phyloP scores from a whole-genome alignment of 495 filamentous ascomycete species.

The Penicillium bialowiezense region DNA sequence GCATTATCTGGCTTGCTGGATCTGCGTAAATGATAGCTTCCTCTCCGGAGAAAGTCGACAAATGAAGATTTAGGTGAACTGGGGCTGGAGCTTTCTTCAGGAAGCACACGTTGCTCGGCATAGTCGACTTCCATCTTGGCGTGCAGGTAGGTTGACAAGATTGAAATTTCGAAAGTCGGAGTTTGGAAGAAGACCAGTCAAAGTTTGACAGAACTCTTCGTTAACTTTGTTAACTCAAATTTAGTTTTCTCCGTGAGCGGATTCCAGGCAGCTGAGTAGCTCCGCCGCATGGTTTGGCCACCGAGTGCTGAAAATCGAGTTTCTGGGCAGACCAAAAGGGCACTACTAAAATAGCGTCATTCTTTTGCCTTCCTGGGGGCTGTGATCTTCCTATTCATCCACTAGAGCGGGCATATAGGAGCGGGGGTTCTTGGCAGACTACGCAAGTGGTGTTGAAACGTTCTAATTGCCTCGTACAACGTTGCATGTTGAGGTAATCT shows the following conservation, averaged over 20 bases:
- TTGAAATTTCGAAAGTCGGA: too few species aligned
- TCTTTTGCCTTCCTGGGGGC: not conserved
- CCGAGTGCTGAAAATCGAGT: too few species aligned
- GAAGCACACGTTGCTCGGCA: not conserved
- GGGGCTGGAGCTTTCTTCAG: not conserved
- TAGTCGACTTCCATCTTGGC: not conserved
- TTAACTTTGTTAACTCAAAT: not conserved
- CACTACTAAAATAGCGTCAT: not conserved
- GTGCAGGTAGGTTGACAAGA: too few species aligned
- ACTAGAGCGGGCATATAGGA: not conserved
- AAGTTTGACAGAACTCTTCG: not conserved
- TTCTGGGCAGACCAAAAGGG: too few species aligned
- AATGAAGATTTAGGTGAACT: not conserved
- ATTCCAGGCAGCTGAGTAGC: too few species aligned
- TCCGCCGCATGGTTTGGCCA: too few species aligned
- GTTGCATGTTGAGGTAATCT: not conserved
- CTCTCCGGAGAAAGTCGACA: slow-evolving; percentile 2
- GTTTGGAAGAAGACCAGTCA: too few species aligned
- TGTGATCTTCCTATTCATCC: not conserved
- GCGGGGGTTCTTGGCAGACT: not conserved
- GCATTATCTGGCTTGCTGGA: slow-evolving; percentile 3
- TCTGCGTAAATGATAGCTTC: slow-evolving; percentile 9
- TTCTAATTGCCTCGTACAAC: not conserved
- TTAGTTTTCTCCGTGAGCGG: not conserved
- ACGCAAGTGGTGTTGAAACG: not conserved